Conservation (phyloP, 495 filamentous ascomycete genomes). For the Penicillium robsamsonii region DNA sequence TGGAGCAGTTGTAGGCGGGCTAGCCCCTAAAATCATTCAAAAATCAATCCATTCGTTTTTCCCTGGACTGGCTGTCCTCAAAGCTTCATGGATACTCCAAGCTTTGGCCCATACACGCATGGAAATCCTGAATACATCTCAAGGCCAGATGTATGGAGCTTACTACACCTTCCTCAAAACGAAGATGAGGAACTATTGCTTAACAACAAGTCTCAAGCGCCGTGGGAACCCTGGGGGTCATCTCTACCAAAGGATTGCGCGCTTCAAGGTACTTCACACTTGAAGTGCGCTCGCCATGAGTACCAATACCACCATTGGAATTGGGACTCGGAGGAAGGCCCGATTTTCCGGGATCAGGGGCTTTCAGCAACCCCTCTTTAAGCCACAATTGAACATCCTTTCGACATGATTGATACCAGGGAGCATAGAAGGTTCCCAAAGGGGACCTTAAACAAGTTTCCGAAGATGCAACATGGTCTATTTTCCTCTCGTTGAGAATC, state of each 20-base stretch:
- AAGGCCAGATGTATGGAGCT: conserved; percentile 16
- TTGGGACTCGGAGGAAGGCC: background rate
- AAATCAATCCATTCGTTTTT: conserved; percentile 12
- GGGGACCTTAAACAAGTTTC: background rate
- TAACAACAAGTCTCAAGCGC: no score
- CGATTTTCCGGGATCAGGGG: background rate
- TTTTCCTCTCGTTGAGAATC: background rate
- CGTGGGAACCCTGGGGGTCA: background rate
- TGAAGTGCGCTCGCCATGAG: conserved; percentile 6
- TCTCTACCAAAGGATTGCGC: background rate
- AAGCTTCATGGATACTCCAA: conserved; percentile 21
- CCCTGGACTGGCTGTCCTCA: conserved; percentile 20
- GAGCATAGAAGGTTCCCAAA: background rate
- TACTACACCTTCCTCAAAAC: conserved; percentile 12
- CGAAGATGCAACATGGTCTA: background rate
- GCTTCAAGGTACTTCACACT: conserved; percentile 3
- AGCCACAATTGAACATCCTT: no score
- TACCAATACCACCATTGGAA: conserved; percentile 6
- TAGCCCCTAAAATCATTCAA: conserved; percentile 8
- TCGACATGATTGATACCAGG: background rate
- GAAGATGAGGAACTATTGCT: background rate
- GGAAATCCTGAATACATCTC: background rate
- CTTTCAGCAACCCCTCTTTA: no score
- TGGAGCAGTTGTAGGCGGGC: conserved; percentile 10
- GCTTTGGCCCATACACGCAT: conserved; percentile 14